These are phyloP conservation scores for Hypoxylon cercidicola DNA, from an alignment of 495 filamentous ascomycete genomes.

Conservation along the genomic window DNA sequence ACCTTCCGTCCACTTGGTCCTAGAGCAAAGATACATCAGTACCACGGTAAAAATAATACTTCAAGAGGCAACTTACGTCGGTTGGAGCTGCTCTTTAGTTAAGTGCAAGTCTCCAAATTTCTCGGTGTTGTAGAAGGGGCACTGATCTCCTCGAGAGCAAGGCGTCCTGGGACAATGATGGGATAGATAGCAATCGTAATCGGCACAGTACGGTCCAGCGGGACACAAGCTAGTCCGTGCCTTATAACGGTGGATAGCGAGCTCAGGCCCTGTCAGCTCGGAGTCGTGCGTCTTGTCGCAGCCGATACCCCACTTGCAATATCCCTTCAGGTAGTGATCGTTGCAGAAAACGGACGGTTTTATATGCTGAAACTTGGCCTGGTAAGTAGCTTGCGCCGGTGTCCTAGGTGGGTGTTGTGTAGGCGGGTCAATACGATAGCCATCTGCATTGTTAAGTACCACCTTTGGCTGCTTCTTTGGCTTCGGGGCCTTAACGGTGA, in stretches of 20 bases:
- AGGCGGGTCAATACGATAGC: constrained; percentile 43
- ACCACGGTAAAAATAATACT: constrained; percentile 1
- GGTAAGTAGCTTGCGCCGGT: constrained; percentile 43
- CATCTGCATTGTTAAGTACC: constrained; percentile 42
- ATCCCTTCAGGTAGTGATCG: constrained; percentile 47
- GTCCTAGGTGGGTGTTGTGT: constrained; percentile 47
- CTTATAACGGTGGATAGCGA: constrained; percentile 49
- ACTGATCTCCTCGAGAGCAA: constrained; percentile 40
- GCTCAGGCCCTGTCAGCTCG: constrained; percentile 42
- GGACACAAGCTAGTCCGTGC: constrained; percentile 48
- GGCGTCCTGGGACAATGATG: constrained; percentile 44
- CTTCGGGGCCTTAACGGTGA: constrained; percentile 47
- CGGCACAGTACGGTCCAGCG: constrained; percentile 42
- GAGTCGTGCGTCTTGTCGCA: constrained; percentile 47
- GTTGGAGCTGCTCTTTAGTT: constrained; percentile 42
- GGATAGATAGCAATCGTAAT: constrained; percentile 48
- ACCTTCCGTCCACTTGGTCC: constrained; percentile 43
- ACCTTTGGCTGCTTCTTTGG: constrained; percentile 45
- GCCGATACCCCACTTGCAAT: constrained; percentile 44
- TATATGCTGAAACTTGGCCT: constrained; percentile 45
- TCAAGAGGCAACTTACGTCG: constrained; percentile 36
- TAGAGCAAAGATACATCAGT: constrained; percentile 13
- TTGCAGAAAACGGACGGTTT: constrained; percentile 48
- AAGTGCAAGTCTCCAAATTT: constrained; percentile 47
- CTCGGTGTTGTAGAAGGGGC: constrained; percentile 42